Base-by-base conservation (phyloP, 192 early-diverging fungal species). In the Diversispora eburnea region DNA sequence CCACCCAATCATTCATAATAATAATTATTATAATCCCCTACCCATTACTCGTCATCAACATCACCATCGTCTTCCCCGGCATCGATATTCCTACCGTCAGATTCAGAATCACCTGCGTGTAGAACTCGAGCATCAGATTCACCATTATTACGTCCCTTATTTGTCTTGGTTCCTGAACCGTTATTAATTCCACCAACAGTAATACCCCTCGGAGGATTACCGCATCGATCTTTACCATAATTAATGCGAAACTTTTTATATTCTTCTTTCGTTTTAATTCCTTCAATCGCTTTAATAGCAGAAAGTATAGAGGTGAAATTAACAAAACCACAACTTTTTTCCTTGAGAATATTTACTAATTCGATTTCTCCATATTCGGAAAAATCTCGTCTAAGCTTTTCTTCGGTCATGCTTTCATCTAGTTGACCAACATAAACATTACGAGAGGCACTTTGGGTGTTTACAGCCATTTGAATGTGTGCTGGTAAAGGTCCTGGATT, bases 141-240 rank as follows among this genome's bases (percentile, higher is more conserved):
- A 7, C 72, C 72, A 41, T 63, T 73, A n/a, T 73, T 73, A 42
- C 72, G 72, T 52, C 60, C 60, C 3, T 73, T 73, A 52, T 13
- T 68, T 6, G 58, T 54, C 47, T 61, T 73, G 10, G 15, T 49
- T 8, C 15, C 48, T 9, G 25, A 20, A 63, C 59, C 48, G 13
- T 33, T 64, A 6, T 8, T 22, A 3, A 13, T 54, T 60, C 47
- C 22, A 25, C 48, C 22, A 45, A 45, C 9, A 20, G 69, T 59
- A 73, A 63, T 12, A 17, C 61, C 61, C 63, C 72, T 78, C 5
- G 90, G 87, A 17, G 90, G 84, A 61, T 93, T 91, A 39, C 89
- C 93, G 77, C 93, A 96, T 7, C 94, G 89, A 77, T 96, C 94
- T 73, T 94, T 94, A n/a, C 94, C 93, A 81, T 83, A 96, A 69